These are phyloP conservation scores for Cyclotella kingstonii DNA, from an alignment of 108 stramenopile species.

Conservation along the genomic window DNA sequence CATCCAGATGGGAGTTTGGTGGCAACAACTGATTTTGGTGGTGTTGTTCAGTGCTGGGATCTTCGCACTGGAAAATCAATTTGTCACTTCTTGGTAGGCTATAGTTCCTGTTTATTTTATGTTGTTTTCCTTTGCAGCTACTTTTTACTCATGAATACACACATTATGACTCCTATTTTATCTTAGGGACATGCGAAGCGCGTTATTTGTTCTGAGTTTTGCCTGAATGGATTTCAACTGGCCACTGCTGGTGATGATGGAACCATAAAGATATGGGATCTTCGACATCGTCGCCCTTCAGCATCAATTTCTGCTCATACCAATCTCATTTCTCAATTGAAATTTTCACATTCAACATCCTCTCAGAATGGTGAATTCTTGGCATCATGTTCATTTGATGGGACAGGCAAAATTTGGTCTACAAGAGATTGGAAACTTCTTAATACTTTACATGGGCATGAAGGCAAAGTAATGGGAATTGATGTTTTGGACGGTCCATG, in stretches of 20 bases:
- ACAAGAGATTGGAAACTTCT: conserved; percentile 87
- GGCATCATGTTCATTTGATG: conserved; percentile 92
- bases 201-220: conserved; percentile 78
- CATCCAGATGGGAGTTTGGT: conserved; percentile 94
- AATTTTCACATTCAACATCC: conserved; percentile 56
- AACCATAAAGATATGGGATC: conserved; percentile 93
- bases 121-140: no score
- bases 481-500: conserved; percentile 56
- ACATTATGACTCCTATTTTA: background rate
- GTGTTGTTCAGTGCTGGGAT: conserved; percentile 95
- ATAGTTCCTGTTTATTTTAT: no score
- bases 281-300: conserved; percentile 73
- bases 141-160: no score
- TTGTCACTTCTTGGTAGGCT: conserved; percentile 59
- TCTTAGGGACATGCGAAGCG: conserved; percentile 79
- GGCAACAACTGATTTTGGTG: conserved; percentile 93
- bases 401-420: conserved; percentile 88
- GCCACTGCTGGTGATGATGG: conserved; percentile 96
- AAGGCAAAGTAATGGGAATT: conserved; percentile 93
- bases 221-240: conserved; percentile 91
- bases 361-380: conserved; percentile 78
- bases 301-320: conserved; percentile 95
- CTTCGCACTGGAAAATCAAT: conserved; percentile 88
- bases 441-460: conserved; percentile 87
- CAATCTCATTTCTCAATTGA: conserved; percentile 84